A percentile compares a stretch with the other conserved stretches of the same genome.
Evolutionary conservation across 1,139 yeast species (phyloP).

Genomic region (Spathaspora sp.): DNA sequence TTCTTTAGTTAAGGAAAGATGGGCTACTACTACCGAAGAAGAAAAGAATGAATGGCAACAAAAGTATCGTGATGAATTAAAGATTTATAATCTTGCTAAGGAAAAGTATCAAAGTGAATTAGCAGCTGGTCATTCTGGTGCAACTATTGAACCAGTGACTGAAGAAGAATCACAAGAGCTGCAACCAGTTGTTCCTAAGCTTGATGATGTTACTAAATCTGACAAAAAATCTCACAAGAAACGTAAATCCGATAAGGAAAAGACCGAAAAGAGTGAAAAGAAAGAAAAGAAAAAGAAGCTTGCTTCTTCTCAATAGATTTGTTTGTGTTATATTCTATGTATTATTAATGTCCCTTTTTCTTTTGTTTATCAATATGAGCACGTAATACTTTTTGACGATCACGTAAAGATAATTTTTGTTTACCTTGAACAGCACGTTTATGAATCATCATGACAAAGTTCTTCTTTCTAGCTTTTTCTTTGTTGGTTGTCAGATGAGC

Average conservation of each 20-base stretch:
- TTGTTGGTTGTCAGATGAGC: conserved; percentile 90
- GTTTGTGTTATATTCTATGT: conserved; percentile 1
- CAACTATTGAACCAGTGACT: conserved; percentile 15
- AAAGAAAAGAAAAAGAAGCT: conserved; percentile 22
- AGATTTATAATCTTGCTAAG: conserved; percentile 61
- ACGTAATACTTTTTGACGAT: conserved; percentile 79
- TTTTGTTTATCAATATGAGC: conserved; percentile 90
- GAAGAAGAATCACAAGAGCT: conserved; percentile 11
- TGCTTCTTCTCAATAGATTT: conserved; percentile 1
- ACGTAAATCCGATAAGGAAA: conserved; percentile 9
- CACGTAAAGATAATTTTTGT: conserved; percentile 83
- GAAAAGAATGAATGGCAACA: conserved; percentile 79
- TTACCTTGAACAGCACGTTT: conserved; percentile 93
- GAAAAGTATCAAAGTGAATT: conserved; percentile 53
- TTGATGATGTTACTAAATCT: not conserved
- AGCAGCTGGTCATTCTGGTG: conserved; percentile 1
- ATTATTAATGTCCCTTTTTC: conserved; percentile 63
- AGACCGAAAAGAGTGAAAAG: conserved; percentile 17
- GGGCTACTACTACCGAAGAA: conserved; percentile 66
- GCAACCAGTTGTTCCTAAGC: conserved; percentile 5
- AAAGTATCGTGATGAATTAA: conserved; percentile 65
- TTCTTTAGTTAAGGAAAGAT: conserved; percentile 70
- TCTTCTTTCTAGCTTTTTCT: conserved; percentile 97
- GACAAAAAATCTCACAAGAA: conserved; percentile 6
- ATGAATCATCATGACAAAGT: conserved; percentile 97